Base-by-base conservation (phyloP, 108 stramenopile genomes). In the Cyclotella sp. region DNA sequence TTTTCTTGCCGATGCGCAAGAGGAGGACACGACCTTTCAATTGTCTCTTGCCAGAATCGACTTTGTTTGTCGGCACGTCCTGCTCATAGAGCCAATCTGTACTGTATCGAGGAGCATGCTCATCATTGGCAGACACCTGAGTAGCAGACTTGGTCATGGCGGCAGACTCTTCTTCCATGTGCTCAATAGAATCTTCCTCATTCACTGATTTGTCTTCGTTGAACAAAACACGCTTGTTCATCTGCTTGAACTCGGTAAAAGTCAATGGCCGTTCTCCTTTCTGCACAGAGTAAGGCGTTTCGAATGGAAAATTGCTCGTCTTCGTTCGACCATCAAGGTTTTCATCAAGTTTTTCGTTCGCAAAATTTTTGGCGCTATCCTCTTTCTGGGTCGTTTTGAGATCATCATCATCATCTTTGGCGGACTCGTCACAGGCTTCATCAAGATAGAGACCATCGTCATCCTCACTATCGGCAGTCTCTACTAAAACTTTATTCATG, bases 21-120 rank as follows among this genome's bases (percentile, higher is more conserved):
- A 80, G 64, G 13, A 80, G 49, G 12, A 80, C 59, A 22, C 79
- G 72, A 6, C 79, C 79, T 66, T 80, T 80, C 52, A 80, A 63
- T 40, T 67, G 34, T 63, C 79, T 29, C 54, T 73, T 73, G 11
- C 67, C 58, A 0, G 63, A 59, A 0, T 64, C 53, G 7, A 7
- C 15, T 40, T 70, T 59, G 42, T 10, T 27, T 6, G 55, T 30
- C 0, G 28, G 0, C 2, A 19, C 39, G 18, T 70, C 57, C 18
- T 42, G n/a, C 27, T 52, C 68, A 24, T 57, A 57, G 1, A 57
- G 55, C 55, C 55, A 57, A n/a, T 52, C 47, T 10, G 47, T 30
- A 45, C 28, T 44, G 44, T 49, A 52, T 43, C 28, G 68, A 30
- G 27, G n/a, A 15, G n/a, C 14, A 45, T 30, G 4, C 24, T 60